Evolutionary conservation across 164 flowering plant genomes (phyloP).

Genomic region (Sedum album): DNA sequence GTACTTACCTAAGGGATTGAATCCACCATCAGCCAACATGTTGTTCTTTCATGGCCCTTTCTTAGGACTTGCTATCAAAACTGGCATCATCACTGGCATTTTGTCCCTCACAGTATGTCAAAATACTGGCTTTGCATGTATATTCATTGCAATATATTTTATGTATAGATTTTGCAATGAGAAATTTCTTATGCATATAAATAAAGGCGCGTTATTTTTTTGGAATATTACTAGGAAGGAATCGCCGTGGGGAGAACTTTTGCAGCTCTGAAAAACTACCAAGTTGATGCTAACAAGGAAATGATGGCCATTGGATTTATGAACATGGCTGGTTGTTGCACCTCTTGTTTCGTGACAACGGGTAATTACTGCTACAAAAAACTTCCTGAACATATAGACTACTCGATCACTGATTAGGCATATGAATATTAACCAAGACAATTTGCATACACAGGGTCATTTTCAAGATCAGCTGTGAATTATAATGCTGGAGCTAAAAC

Average conservation of each 20-base stretch:
- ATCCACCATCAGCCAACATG: slow-evolving; percentile 74
- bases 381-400: neutral
- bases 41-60: slow-evolving; percentile 35
- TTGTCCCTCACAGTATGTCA: slow-evolving; percentile 57
- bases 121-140: neutral
- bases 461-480: slow-evolving; percentile 72
- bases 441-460: slow-evolving; percentile 38
- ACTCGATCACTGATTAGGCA: neutral
- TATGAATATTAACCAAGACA: neutral
- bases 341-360: slow-evolving; percentile 67
- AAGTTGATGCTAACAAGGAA: slow-evolving; percentile 75
- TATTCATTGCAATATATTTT: neutral
- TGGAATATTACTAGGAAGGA: slow-evolving; percentile 41
- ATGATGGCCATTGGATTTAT: slow-evolving; percentile 74
- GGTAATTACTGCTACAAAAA: slow-evolving; percentile 23
- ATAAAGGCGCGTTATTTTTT: neutral
- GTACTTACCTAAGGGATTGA: slow-evolving; percentile 55
- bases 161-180: too few relatives aligned
- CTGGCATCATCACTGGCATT: slow-evolving; percentile 60
- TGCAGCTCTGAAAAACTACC: slow-evolving; percentile 59
- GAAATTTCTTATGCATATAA: neutral
- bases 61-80: slow-evolving; percentile 48
- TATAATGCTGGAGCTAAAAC: slow-evolving; percentile 68
- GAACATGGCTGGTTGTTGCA: slow-evolving; percentile 69
- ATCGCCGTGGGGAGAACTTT: slow-evolving; percentile 76